Evolutionary conservation across 2,329 filamentous ascomycete species (phyloP), one percentile per base, ranked within the genome.

Genomic region (Alternaria triticimaculans): DNA sequence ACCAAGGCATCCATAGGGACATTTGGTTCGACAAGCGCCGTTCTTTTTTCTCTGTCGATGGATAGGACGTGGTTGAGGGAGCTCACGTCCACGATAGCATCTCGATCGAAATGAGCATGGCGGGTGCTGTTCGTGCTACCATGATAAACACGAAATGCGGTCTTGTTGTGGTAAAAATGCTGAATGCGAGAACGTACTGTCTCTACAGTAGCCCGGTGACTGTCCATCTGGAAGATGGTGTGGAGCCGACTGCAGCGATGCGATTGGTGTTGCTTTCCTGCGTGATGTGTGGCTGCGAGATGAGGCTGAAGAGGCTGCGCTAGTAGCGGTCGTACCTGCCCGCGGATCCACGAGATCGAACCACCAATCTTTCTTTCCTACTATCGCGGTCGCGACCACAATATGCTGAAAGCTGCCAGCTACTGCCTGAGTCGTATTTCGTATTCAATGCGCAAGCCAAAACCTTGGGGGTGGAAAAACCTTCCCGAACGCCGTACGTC

Each of bases 101-200:
- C 82, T 8, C 58, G 72, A 41, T 77, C 69, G 60, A 80, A 77
- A n/a, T 70, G 67, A 2, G 77, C 76, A 62, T 85, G 84, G 1
- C 92, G 88, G 14, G 92, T 94, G 79, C 88, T 91, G 82, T 92
- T 93, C 23, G 91, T 93, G 3, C 89, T 88, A 69, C 92, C 92
- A 80, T 94, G 91, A 72, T 89, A 92, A 72, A 94, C 67, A 10
- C 76, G 73, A 55, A 78, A 78, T 2, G 75, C 67, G 3, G 67
- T 73, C 50, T 72, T 74, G 20, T 60, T 62, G 21, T 60, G 55
- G 63, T 78, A 72, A 21, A 78, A 78, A 9, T 74, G 65, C 10
- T 67, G 59, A 9, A 77, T 67, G 21, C 64, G 69, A 20, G 61
- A 56, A 48, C 71, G 62, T 10, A 79, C 60, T 18, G 48, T 51